These are phyloP conservation scores for Pseudogymnoascus sp. DNA, from an alignment of 2,329 filamentous ascomycete genomes.

Conservation along the genomic window DNA sequence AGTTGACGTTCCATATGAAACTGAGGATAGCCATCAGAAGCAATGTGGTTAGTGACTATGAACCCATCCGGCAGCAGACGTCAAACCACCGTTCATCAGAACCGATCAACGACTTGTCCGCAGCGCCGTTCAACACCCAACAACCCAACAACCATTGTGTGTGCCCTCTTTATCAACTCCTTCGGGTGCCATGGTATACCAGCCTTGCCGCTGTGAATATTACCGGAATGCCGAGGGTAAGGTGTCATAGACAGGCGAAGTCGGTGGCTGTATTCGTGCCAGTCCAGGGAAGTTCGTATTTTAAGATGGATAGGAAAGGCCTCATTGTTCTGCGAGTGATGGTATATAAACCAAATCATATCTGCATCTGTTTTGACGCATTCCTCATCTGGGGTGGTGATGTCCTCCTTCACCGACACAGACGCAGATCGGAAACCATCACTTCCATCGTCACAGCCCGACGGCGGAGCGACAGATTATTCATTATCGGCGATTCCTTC, in stretches of 20 bases:
- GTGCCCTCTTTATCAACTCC: not conserved
- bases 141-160: not conserved
- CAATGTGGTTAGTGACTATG: slow-evolving; percentile 3
- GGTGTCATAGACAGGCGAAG: not conserved
- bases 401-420: not conserved
- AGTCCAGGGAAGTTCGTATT: not conserved
- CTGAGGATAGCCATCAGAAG: not conserved
- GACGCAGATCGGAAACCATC: not conserved
- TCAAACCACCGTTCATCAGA: not conserved
- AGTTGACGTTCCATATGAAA: not conserved
- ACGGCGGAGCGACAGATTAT: not conserved
- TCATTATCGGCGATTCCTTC: not conserved
- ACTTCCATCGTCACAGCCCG: not conserved
- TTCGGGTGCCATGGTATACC: not conserved
- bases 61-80: not conserved
- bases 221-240: not conserved
- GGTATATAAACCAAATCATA: slow-evolving; percentile 1
- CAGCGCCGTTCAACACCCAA: not conserved
- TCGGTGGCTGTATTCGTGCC: not conserved
- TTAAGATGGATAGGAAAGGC: not conserved
- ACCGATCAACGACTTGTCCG: not conserved
- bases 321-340: not conserved
- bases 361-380: not conserved
- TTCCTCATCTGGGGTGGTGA: not conserved
- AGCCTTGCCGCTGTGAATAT: not conserved